phyloP scores from a whole-genome alignment of 352 stramenopile genomes.

The Phytophthora cryptogea region DNA sequence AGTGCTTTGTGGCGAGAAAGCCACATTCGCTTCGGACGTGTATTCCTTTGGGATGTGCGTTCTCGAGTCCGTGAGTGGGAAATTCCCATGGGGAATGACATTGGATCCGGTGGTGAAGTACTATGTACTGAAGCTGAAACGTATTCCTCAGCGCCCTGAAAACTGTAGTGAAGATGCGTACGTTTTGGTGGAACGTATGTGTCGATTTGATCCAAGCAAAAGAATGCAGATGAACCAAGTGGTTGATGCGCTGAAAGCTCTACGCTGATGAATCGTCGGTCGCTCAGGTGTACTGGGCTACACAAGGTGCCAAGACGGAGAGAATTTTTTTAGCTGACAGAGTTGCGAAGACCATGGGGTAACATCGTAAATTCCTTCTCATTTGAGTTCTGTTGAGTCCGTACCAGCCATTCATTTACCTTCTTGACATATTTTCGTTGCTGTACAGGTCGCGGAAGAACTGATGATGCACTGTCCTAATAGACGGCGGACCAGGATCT shows the following conservation, averaged over 20 bases:
- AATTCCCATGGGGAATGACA: conserved; percentile 15
- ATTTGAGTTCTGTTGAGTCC: no score
- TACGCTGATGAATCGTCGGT: neutral
- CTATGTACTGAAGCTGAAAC: neutral
- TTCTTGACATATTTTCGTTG: neutral
- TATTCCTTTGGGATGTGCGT: conserved; percentile 34
- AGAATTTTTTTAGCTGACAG: no score
- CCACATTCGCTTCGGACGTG: conserved; percentile 22
- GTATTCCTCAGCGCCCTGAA: conserved; percentile 9
- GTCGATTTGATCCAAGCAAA: neutral
- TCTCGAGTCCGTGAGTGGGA: conserved; percentile 8
- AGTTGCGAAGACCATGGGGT: no score
- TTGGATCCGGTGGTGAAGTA: conserved; percentile 2
- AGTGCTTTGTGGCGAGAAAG: neutral
- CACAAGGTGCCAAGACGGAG: no score
- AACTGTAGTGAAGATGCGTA: conserved; percentile 13
- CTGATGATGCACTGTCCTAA: conserved; percentile 27
- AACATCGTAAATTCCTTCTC: no score
- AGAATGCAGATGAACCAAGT: conserved; percentile 6
- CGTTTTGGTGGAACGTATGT: conserved; percentile 13
- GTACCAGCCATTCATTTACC: neutral
- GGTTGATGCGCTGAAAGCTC: neutral
- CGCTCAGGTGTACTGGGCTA: no score
- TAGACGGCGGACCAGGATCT: conserved; percentile 14
- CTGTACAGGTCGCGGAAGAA: conserved; percentile 47